Evolutionary conservation across 2,329 filamentous ascomycete species (phyloP), one percentile per base, ranked within the genome.

Genomic region (Paecilomyces fulvus): DNA sequence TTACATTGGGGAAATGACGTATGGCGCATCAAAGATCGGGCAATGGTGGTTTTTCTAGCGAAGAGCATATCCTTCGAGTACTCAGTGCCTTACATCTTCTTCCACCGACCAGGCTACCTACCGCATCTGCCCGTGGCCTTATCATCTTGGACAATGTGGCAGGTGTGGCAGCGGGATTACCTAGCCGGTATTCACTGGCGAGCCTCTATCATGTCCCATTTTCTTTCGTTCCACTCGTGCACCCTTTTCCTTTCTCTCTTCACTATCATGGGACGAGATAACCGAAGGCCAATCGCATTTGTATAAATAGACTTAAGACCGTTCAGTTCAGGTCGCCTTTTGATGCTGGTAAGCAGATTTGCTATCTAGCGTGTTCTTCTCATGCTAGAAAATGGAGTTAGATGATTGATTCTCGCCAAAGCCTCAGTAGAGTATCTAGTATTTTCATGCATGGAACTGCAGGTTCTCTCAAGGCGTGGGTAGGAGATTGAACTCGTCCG

Each of bases 1-100:
- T 71, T 71, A 64, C 65, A 70, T 68, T 66, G 67, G 66, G 62
- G 66, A 64, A 66, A 64, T 66, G 64, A 54, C 62, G 61, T 61
- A 65, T 60, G 65, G 67, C 65, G 65, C 68, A 61, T 62, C 59
- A 55, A 61, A 61, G 61, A 62, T 64, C 58, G 64, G 68, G 65
- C 63, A 52, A 57, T 57, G 57, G 64, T 63, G 63, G 64, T 65
- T 54, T 43, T 68, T 67, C 61, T 55, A 65, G 60, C 66, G 56
- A 62, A 58, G 61, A 61, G 59, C 59, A 61, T 58, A 53, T 59
- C 55, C 52, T 53, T 58, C 48, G 49, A 55, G 51, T 57, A 25
- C 33, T 51, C 25, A 28, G 23, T 49, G 48, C 21, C 48, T 49
- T 49, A 28, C 48, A 49, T 49, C 48, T 49, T 49, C 48, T 49